A percentile compares a stretch with the other conserved stretches of the same genome.
These are phyloP conservation scores for Giardia duodenalis DNA, from an alignment of 208 protist species.

Conservation along the genomic window DNA sequence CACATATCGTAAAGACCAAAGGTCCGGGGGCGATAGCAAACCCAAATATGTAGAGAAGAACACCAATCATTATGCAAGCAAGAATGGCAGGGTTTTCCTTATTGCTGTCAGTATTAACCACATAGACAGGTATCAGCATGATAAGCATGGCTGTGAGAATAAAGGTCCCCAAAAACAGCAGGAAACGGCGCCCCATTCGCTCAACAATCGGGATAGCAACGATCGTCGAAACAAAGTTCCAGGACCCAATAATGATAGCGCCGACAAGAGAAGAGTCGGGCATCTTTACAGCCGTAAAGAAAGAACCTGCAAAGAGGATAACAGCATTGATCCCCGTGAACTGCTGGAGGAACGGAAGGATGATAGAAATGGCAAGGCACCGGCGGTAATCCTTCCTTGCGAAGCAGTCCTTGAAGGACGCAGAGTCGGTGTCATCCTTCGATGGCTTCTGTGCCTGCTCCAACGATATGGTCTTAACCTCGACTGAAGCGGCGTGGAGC, in stretches of 20 bases:
- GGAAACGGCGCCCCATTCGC: background rate
- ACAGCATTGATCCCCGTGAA: conserved; percentile 7
- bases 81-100: background rate
- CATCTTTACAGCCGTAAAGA: background rate
- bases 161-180: background rate
- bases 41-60: background rate
- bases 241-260: background rate
- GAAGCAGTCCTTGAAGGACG: background rate
- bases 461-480: background rate
- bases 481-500: background rate
- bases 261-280: background rate
- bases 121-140: background rate
- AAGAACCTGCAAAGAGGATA: background rate
- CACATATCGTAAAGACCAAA: background rate
- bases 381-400: background rate
- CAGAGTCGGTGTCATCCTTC: background rate
- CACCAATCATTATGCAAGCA: background rate
- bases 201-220: conserved; percentile 2
- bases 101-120: background rate
- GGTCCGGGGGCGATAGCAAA: background rate
- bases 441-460: background rate
- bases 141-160: background rate
- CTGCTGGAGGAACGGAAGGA: background rate
- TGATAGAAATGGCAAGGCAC: background rate
- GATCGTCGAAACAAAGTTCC: background rate